Percentiles rank a stretch among this genome's conserved stretches.
These are phyloP conservation scores for Suillus placidus DNA, from an alignment of 768 basidiomycete species.

Conservation along the genomic window DNA sequence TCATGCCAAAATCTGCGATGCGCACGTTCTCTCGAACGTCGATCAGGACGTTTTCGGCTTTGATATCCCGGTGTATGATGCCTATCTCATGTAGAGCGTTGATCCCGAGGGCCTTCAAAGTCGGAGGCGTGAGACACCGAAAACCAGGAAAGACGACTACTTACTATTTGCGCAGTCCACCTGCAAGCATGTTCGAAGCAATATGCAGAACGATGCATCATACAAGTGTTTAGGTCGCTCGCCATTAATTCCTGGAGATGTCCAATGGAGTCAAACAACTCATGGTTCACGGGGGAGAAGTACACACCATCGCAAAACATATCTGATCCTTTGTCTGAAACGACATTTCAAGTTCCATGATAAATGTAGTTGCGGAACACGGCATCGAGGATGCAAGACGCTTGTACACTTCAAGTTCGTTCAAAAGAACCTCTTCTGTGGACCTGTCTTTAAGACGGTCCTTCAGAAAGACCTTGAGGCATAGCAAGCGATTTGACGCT, in stretches of 20 bases:
- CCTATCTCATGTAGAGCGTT: constrained; percentile 55
- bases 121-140: constrained; percentile 3
- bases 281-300: background rate
- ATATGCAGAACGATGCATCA: constrained; percentile 25
- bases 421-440: constrained; percentile 22
- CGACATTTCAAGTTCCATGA: constrained; percentile 43
- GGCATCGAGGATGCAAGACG: constrained; percentile 31
- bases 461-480: constrained; percentile 40
- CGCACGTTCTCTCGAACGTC: no score
- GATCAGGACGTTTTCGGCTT: constrained; percentile 23
- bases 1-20: background rate
- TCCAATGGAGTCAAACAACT: background rate
- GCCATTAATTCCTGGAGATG: constrained; percentile 42
- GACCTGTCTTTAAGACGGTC: constrained; percentile 15
- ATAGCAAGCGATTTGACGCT: constrained; percentile 36
- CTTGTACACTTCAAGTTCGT: constrained; percentile 41
- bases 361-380: constrained; percentile 33
- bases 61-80: constrained; percentile 70
- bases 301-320: constrained; percentile 44
- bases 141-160: constrained; percentile 8
- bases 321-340: constrained; percentile 33
- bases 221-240: constrained; percentile 36
- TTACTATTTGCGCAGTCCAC: constrained; percentile 46
- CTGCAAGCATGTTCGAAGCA: no score
- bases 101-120: constrained; percentile 40